Percentiles rank a stretch among this genome's conserved stretches.
phyloP scores from a whole-genome alignment of 2,329 filamentous ascomycete genomes.

The Parastagonospora nodorum region DNA sequence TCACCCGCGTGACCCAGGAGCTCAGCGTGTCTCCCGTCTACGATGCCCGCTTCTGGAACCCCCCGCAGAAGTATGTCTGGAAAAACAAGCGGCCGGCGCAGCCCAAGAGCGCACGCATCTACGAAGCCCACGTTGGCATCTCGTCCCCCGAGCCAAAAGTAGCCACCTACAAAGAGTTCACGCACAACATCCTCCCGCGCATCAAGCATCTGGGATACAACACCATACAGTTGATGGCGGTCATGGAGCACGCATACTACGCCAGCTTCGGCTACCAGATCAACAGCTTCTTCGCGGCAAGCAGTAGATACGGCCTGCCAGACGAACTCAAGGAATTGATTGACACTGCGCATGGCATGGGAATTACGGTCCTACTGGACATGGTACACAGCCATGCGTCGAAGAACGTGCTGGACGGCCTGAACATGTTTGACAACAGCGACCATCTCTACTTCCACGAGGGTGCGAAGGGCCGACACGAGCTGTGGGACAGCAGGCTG shows the following conservation, averaged over 20 bases:
- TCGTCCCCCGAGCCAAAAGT: conserved; percentile 88
- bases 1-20: conserved; percentile 95
- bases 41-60: conserved; percentile 97
- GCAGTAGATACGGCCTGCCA: conserved; percentile 89
- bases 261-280: conserved; percentile 98
- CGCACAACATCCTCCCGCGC: conserved; percentile 84
- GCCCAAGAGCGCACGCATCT: conserved; percentile 85
- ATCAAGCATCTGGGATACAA: conserved; percentile 94
- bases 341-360: conserved; percentile 90
- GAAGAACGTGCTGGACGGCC: conserved; percentile 92
- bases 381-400: conserved; percentile 98
- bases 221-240: conserved; percentile 95
- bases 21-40: conserved; percentile 87
- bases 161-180: conserved; percentile 97
- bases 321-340: conserved; percentile 97
- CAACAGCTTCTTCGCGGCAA: conserved; percentile 98
- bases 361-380: conserved; percentile 88
- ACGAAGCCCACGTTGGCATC: conserved; percentile 98
- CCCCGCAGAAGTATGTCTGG: conserved; percentile 82
- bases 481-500: conserved; percentile 92
- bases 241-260: conserved; percentile 99
- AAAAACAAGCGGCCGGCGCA: conserved; percentile 82
- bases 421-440: conserved; percentile 94
- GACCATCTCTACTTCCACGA: conserved; percentile 96
- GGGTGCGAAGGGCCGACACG: conserved; percentile 82